These are phyloP conservation scores for Coniosporium apollinis DNA, from an alignment of 495 filamentous ascomycete genomes.

Conservation along the genomic window DNA sequence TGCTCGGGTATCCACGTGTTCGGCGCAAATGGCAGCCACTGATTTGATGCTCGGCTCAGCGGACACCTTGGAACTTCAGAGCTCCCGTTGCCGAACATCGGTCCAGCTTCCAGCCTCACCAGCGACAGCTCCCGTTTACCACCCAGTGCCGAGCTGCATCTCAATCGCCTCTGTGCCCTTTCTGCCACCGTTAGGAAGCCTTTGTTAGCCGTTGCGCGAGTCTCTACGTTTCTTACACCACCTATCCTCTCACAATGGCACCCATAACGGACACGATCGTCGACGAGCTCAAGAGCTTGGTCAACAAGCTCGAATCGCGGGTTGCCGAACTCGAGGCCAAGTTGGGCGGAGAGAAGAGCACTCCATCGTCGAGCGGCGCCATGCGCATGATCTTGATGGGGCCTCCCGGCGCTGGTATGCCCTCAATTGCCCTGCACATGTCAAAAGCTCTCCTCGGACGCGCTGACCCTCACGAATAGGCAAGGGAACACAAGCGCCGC, in stretches of 20 bases:
- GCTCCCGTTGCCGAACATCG: too few relatives aligned
- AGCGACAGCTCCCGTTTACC: too few relatives aligned
- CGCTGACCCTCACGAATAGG: conserved; percentile 33
- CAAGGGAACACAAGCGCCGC: conserved; percentile 97
- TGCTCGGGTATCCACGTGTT: too few relatives aligned
- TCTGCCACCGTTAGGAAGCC: too few relatives aligned
- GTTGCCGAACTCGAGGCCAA: conserved; percentile 60
- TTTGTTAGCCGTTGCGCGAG: too few relatives aligned
- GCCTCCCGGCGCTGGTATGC: conserved; percentile 87
- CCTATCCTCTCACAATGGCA: conserved; percentile 18
- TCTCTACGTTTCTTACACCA: too few relatives aligned
- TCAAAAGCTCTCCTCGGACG: neutral
- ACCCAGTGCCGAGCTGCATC: too few relatives aligned
- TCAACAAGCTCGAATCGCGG: conserved; percentile 68
- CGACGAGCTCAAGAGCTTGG: conserved; percentile 31
- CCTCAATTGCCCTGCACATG: neutral
- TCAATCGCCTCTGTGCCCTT: too few relatives aligned
- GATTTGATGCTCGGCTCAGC: too few relatives aligned
- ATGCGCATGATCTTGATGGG: conserved; percentile 96
- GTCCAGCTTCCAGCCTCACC: too few relatives aligned
- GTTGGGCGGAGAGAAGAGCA: conserved; percentile 33
- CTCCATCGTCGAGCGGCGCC: conserved; percentile 31
- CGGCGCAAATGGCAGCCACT: too few relatives aligned
- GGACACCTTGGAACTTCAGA: too few relatives aligned
- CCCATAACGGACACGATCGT: conserved; percentile 18